Conservation (phyloP, 768 basidiomycete genomes). For the Russula vinacea region DNA sequence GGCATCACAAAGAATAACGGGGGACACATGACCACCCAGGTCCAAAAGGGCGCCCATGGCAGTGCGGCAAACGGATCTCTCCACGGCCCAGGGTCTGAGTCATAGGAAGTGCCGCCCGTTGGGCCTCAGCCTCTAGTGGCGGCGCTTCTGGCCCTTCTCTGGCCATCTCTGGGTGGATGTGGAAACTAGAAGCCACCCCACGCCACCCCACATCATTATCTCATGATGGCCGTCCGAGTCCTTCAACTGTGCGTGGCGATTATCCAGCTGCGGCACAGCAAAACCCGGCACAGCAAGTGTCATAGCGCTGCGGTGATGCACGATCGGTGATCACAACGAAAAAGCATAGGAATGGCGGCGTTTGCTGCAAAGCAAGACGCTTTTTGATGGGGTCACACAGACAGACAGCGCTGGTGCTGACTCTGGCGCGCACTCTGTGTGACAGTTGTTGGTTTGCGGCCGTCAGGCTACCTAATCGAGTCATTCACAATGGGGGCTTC, state of each 20-base stretch:
- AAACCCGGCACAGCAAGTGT: background rate
- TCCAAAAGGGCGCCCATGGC: background rate
- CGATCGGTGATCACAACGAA: background rate
- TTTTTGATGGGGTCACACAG: conserved; percentile 11
- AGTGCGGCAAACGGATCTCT: background rate
- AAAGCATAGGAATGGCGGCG: background rate
- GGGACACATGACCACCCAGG: background rate
- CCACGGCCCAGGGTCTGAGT: background rate
- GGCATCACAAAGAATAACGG: background rate
- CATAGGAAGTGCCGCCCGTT: background rate
- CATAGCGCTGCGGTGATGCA: background rate
- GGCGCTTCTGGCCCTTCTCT: background rate
- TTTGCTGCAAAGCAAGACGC: conserved; percentile 16
- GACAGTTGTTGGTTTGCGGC: conserved; percentile 4
- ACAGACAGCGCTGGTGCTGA: conserved; percentile 7
- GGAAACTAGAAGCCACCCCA: background rate
- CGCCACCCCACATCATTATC: background rate
- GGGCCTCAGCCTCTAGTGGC: background rate
- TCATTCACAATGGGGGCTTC: conserved; percentile 8
- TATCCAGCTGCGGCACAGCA: no score
- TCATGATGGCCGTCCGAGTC: background rate
- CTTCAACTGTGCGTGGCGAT: no score
- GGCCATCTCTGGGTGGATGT: background rate
- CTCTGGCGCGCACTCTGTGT: conserved; percentile 15
- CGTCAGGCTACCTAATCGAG: conserved; percentile 19